Base-by-base conservation (phyloP, 2,329 filamentous ascomycete genomes). In the Coleophoma eucalyptorum region DNA sequence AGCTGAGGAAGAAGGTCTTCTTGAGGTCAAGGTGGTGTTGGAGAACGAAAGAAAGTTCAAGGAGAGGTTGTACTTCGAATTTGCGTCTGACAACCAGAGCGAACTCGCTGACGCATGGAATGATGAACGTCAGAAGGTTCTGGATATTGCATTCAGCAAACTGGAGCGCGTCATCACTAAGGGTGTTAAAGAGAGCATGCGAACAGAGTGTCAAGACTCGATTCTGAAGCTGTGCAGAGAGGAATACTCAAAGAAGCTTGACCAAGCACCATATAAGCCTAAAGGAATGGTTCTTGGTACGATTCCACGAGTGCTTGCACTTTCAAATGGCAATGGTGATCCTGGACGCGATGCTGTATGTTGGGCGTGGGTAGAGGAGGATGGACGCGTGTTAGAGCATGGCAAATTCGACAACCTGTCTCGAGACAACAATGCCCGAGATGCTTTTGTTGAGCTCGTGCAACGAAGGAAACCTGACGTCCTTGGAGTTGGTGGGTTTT, bases 71-170 rank as follows among this genome's bases (percentile, higher is more conserved):
- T 87, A 90, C 64, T 78, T 82, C 44, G 87, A 94, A 61, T 96
- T 99, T 55, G 86, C 90, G 55, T 97, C 92, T 0, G 94, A 99
- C 68, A 96, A 96, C 69, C 94, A 90, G 67, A 97, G 92, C 63
- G 92, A 96, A 64, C 80, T 94, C 43, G 94, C 94, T 3, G 93
- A 97, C 69, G 88, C 90, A 10, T 99, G 94, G 94, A 96, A 97
- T 59, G 81, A 86, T 44, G 84, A 96, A 62, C 87, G 94, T 34
- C 84, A 86, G 58, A 91, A 95, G 62, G 86, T 95, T 1, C 74
- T 99, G 46, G 89, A 96, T 59, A 67, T 86, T 49, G 91, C 92
- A 0, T 83, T 96, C 53, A 75, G 79, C 8, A 96, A 93, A 66
- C 77, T 99, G 41, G 88, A 96, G 61, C 84, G 80, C 60, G 76